Base-by-base conservation (phyloP, 2,329 filamentous ascomycete species). In the Xylariaceae sp. region DNA sequence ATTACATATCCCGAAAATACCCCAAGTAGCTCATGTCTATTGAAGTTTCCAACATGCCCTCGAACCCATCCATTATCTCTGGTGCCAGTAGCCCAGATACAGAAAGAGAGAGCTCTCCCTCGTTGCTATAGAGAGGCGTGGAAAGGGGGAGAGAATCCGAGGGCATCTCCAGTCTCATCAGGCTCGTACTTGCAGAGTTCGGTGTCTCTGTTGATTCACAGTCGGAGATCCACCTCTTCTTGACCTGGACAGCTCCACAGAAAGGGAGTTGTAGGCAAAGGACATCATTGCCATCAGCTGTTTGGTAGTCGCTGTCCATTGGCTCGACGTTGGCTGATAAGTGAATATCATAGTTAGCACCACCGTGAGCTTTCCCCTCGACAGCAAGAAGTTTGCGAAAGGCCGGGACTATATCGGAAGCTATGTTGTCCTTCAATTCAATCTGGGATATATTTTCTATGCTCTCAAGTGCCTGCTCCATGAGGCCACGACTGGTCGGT, bases 401-500 rank as follows among this genome's bases (percentile, higher is more conserved):
- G 7, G 73, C 53, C 0, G 64, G 59, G 31, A 73, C 67, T 54
- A 70, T 71, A 2, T 52, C 55, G 8, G 67, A 55, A 6, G 29
- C 45, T 29, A 54, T 63, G 26, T 68, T 63, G 2, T 55, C 54
- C 49, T 72, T 71, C 3, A 55, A 49, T 31, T 61, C 44, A 31
- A 47, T 46, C 6, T 54, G 37, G 5, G 62, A 61, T 54, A 67
- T 64, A 4, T 47, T 60, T 31, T 69, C 65, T 57, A 74, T 68
- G 29, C 65, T 62, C 41, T 69, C 66, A 0, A 73, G 60, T 0
- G 68, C 67, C 2, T 63, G 67, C 51, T 76, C 73, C 56, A 76
- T 65, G 35, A 74, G 63, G 3, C 70, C 75, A 2, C 76, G 71
- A 47, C 78, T 75, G 37, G 66, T 64, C 1, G 66, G 57, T 0